These are phyloP conservation scores for Triticum timopheevii DNA, from an alignment of 176 grass and related monocot species.

Conservation along the genomic window DNA sequence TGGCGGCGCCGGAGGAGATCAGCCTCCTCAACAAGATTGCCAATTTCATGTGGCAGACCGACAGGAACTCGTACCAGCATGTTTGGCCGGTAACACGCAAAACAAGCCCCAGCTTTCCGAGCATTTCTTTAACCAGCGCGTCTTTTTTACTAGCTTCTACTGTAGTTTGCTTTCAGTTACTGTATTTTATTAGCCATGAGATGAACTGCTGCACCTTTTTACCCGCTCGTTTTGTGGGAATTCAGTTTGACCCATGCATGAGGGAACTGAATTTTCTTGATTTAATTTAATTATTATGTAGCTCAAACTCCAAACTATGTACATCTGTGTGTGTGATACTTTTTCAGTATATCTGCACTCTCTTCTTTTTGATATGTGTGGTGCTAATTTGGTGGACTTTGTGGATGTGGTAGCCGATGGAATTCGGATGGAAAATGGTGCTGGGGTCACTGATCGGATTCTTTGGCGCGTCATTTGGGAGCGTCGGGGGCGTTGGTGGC, in stretches of 20 bases:
- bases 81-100: constrained; percentile 67
- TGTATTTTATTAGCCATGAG: neutral
- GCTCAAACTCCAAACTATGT: neutral
- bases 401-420: constrained; percentile 40
- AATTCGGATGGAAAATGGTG: constrained; percentile 68
- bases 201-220: neutral
- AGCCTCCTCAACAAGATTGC: constrained; percentile 42
- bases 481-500: constrained; percentile 71
- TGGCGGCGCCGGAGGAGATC: constrained; percentile 9
- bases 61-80: constrained; percentile 56
- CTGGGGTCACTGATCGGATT: constrained; percentile 62
- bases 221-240: neutral
- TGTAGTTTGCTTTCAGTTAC: neutral
- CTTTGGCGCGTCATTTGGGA: constrained; percentile 72
- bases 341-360: neutral
- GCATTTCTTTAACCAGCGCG: neutral
- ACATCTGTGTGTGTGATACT: neutral
- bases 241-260: constrained; percentile 1
- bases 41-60: constrained; percentile 51
- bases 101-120: neutral
- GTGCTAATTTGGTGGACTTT: constrained; percentile 15
- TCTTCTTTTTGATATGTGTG: neutral
- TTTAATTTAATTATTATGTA: neutral
- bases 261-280: neutral
- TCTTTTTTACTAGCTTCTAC: neutral